These are phyloP conservation scores for Ophiostoma sp. DNA, from an alignment of 2,329 filamentous ascomycete genomes.

Conservation along the genomic window DNA sequence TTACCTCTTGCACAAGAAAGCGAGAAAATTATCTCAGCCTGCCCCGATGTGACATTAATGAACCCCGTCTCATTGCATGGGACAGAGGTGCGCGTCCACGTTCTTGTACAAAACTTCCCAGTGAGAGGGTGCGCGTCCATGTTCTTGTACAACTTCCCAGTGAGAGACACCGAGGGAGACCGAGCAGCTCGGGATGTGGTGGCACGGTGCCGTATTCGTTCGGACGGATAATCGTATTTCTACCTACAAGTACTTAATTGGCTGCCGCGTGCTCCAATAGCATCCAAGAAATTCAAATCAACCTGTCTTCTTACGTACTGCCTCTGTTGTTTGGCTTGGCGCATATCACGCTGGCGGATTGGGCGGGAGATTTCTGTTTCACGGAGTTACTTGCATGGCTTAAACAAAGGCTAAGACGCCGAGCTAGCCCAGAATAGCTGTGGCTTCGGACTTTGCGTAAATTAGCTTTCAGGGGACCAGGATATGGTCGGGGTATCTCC, in stretches of 20 bases:
- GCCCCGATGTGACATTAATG: not conserved
- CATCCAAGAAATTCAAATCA: not conserved
- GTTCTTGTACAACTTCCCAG: not conserved
- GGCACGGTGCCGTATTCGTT: not conserved
- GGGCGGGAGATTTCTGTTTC: not conserved
- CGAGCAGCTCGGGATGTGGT: not conserved
- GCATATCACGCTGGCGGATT: not conserved
- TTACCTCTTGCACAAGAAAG: not conserved
- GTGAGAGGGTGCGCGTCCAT: not conserved
- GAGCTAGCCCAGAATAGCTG: not conserved
- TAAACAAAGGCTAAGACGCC: not conserved
- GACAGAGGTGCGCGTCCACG: not conserved
- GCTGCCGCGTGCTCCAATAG: not conserved
- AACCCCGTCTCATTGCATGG: not conserved
- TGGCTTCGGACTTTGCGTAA: not conserved
- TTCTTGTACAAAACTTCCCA: not conserved
- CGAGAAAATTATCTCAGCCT: not conserved
- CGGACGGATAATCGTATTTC: not conserved
- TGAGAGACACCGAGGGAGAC: not conserved
- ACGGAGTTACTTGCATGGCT: slow-evolving; percentile 5
- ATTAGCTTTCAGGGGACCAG: not conserved
- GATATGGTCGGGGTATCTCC: not conserved
- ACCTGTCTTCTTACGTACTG: not conserved
- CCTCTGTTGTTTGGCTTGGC: not conserved
- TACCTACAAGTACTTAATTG: not conserved